Evolutionary conservation across 1,139 yeast genomes (phyloP).

Genomic region (Pichia sp.): DNA sequence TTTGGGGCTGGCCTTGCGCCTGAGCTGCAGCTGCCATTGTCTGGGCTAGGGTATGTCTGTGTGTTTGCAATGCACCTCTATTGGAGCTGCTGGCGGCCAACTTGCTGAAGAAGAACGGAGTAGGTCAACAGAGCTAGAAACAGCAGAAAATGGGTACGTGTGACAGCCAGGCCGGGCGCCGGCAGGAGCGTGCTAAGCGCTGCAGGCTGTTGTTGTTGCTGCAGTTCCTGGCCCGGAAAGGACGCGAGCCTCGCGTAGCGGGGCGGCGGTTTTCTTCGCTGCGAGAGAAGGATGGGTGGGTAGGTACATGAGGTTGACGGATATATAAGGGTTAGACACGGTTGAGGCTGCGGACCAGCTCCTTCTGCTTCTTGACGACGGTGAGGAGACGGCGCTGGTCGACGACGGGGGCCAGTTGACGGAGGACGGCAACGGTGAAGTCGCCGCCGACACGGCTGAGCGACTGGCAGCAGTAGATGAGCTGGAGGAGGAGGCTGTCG

Average conservation of each 20-base stretch:
- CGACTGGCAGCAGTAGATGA: conserved; percentile 73
- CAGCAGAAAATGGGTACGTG: neutral
- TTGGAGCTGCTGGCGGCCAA: no score
- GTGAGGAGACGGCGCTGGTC: conserved; percentile 1
- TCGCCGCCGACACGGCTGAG: conserved; percentile 67
- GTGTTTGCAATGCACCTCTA: no score
- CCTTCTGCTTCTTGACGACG: conserved; percentile 14
- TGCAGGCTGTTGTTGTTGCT: neutral
- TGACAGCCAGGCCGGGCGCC: neutral
- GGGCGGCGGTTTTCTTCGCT: neutral
- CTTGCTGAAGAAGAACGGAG: no score
- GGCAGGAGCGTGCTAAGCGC: neutral
- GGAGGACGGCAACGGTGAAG: conserved; percentile 38
- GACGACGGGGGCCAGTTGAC: neutral
- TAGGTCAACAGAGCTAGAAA: no score
- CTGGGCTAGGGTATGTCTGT: neutral
- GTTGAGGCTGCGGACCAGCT: conserved; percentile 6
- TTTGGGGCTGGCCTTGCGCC: neutral
- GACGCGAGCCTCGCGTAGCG: no score
- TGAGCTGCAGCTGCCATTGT: neutral
- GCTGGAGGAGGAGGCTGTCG: conserved; percentile 65
- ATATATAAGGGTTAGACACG: conserved; percentile 4
- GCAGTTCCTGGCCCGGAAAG: neutral
- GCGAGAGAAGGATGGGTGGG: neutral
- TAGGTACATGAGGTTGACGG: neutral